phyloP scores from a whole-genome alignment of 495 filamentous ascomycete species.

The Lasiosphaeris hirsuta region DNA sequence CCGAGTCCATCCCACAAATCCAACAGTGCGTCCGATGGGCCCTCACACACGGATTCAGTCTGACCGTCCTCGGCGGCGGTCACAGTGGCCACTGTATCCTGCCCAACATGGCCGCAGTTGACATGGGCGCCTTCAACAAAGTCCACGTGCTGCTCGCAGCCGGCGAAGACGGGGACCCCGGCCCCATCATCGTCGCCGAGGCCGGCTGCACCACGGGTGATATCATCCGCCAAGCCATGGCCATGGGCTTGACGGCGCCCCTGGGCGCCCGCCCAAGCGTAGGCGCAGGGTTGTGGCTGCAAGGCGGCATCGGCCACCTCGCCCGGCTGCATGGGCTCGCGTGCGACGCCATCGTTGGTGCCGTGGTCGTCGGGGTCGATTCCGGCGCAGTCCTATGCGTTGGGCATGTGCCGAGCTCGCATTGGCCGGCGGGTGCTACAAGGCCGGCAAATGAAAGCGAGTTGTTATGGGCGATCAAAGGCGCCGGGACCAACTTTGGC shows the following conservation, averaged over 20 bases:
- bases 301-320: slow-evolving; percentile 64
- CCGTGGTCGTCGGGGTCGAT: slow-evolving; percentile 53
- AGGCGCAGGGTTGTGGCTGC: slow-evolving; percentile 59
- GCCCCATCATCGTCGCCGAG: slow-evolving; percentile 47
- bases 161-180: slow-evolving; percentile 24
- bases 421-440: slow-evolving; percentile 46
- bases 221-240: slow-evolving; percentile 52
- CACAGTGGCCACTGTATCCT: slow-evolving; percentile 59
- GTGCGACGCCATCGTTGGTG: slow-evolving; percentile 60
- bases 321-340: slow-evolving; percentile 55
- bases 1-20: slow-evolving; percentile 50
- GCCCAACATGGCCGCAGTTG: slow-evolving; percentile 53
- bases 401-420: slow-evolving; percentile 50
- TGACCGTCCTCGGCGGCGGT: slow-evolving; percentile 57
- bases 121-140: slow-evolving; percentile 57
- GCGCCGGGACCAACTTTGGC: slow-evolving; percentile 61
- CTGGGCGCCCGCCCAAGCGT: slow-evolving; percentile 60
- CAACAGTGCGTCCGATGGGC: slow-evolving; percentile 60
- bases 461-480: slow-evolving; percentile 59
- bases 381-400: slow-evolving; percentile 48
- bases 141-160: slow-evolving; percentile 41
- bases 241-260: slow-evolving; percentile 52
- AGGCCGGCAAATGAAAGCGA: slow-evolving; percentile 49
- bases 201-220: slow-evolving; percentile 56
- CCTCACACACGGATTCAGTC: slow-evolving; percentile 43